Evolutionary conservation across 1,284 basidiomycete genomes (phyloP).

Genomic region (Heterobasidion parviporum): DNA sequence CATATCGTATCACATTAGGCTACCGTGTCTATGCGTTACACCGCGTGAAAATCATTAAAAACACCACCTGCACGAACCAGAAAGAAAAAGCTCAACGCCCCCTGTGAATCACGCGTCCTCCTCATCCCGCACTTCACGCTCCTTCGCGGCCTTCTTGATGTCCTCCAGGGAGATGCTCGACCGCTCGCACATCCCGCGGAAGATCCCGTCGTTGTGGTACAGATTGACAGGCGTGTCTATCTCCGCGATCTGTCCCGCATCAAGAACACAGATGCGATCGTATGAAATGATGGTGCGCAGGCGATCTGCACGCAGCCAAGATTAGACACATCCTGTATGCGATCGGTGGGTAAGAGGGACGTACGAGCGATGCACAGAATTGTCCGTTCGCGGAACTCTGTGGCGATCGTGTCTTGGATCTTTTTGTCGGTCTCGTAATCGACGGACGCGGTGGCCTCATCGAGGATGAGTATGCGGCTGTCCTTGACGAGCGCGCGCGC

Average conservation of each 20-base stretch:
- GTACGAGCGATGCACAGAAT: conserved; percentile 74
- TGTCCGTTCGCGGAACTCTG: conserved; percentile 75
- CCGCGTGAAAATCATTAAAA: neutral
- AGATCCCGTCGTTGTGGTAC: conserved; percentile 49
- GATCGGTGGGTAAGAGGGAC: conserved; percentile 14
- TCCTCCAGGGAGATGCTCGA: conserved; percentile 49
- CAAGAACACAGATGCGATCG: conserved; percentile 68
- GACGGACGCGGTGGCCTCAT: conserved; percentile 76
- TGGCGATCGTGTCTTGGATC: conserved; percentile 81
- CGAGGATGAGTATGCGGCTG: conserved; percentile 68
- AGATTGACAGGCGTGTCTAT: conserved; percentile 62
- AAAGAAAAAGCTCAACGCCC: neutral
- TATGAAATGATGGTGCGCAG: conserved; percentile 77
- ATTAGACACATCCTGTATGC: neutral
- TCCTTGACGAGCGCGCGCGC: conserved; percentile 79
- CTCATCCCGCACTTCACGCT: conserved; percentile 5
- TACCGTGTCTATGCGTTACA: neutral
- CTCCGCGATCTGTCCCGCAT: conserved; percentile 66
- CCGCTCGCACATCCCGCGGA: conserved; percentile 60
- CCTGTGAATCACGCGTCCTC: neutral
- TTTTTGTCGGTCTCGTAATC: conserved; percentile 80
- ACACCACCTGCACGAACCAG: neutral
- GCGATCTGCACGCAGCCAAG: conserved; percentile 36
- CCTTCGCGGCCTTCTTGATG: conserved; percentile 24
- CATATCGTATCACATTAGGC: too few relatives aligned